phyloP scores from a whole-genome alignment of 805 yeast genomes.

The Kodamaea jinghongensis region DNA sequence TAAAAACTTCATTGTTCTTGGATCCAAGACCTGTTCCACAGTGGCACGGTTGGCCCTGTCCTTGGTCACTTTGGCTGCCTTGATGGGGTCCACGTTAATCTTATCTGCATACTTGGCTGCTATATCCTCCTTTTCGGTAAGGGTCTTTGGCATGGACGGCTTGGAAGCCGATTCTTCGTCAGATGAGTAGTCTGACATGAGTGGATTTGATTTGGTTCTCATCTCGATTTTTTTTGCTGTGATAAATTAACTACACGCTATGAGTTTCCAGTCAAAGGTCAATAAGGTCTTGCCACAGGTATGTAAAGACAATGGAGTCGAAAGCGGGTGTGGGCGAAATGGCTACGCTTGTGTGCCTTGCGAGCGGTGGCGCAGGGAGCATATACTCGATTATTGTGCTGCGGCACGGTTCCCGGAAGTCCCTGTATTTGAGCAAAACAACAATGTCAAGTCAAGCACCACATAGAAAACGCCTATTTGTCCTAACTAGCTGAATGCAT shows the following conservation, averaged over 20 bases:
- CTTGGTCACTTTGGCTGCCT: conserved; percentile 56
- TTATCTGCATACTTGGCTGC: conserved; percentile 61
- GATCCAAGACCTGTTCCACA: conserved; percentile 94
- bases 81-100: conserved; percentile 61
- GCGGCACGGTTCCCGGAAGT: too few relatives aligned
- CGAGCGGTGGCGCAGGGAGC: background rate
- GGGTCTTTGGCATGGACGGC: conserved; percentile 18
- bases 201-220: background rate
- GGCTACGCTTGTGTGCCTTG: background rate
- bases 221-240: too few relatives aligned
- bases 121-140: conserved; percentile 43
- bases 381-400: background rate
- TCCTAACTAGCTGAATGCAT: too few relatives aligned
- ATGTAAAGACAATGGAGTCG: too few relatives aligned
- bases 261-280: conserved; percentile 5
- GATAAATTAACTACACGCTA: background rate
- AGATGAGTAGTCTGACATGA: background rate
- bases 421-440: too few relatives aligned
- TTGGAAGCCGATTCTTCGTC: background rate
- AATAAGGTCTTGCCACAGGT: conserved; percentile 12
- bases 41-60: conserved; percentile 96
- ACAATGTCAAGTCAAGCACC: too few relatives aligned
- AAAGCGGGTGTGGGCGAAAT: too few relatives aligned
- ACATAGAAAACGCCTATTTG: too few relatives aligned
- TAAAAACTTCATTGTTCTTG: conserved; percentile 82